Conservation (phyloP, 805 yeast species). For the Wickerhamiella sergipiensis region DNA sequence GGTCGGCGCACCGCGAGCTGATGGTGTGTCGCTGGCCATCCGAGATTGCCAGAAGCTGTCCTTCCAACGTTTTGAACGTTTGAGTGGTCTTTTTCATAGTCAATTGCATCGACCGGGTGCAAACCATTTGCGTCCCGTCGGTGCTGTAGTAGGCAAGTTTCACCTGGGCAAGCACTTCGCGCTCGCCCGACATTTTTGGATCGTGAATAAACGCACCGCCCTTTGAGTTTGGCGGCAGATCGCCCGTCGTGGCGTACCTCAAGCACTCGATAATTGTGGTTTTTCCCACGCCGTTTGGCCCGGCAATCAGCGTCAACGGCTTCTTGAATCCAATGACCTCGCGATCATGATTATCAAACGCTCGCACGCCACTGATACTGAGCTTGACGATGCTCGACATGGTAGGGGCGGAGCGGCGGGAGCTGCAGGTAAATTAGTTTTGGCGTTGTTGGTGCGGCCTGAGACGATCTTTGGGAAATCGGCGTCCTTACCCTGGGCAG, state of each 20-base stretch:
- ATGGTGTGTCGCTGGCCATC: conserved; percentile 57
- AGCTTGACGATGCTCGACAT: conserved; percentile 30
- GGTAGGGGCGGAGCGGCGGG: neutral
- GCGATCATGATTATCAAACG: conserved; percentile 72
- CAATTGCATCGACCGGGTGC: conserved; percentile 74
- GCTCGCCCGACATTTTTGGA: conserved; percentile 55
- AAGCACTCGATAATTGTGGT: conserved; percentile 93
- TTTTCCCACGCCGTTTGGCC: conserved; percentile 93
- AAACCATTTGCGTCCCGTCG: conserved; percentile 64
- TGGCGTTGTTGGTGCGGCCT: too few relatives aligned
- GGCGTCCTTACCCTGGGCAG: neutral
- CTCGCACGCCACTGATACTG: conserved; percentile 76
- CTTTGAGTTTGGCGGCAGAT: conserved; percentile 85
- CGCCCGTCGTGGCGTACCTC: conserved; percentile 90
- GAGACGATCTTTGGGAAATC: too few relatives aligned
- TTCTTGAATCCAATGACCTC: conserved; percentile 81
- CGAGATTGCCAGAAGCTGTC: conserved; percentile 56
- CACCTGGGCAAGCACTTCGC: conserved; percentile 77
- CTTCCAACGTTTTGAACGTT: conserved; percentile 87
- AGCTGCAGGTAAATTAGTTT: neutral
- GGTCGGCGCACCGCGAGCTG: conserved; percentile 60
- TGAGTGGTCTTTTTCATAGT: conserved; percentile 43
- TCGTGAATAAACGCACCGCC: conserved; percentile 96
- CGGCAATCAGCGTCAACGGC: conserved; percentile 88
- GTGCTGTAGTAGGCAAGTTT: conserved; percentile 71